Evolutionary conservation across 1,139 yeast species (phyloP).

Genomic region (Zygosaccharomyces sapae): DNA sequence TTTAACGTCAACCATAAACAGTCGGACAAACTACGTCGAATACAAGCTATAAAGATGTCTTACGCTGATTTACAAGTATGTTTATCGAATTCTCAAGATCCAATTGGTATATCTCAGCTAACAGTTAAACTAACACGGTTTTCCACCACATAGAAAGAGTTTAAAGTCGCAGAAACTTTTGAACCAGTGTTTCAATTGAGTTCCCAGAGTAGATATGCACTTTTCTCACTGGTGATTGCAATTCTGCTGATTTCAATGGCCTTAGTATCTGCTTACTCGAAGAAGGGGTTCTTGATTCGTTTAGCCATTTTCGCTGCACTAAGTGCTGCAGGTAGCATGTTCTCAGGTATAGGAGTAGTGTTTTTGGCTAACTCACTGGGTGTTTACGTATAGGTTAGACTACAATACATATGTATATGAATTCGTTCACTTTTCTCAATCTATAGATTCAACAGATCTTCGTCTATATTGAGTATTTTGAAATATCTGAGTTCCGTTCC

Average conservation of each 20-base stretch:
- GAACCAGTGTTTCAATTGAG: slow-evolving; percentile 20
- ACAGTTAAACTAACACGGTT: slow-evolving; percentile 3
- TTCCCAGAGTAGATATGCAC: slow-evolving; percentile 29
- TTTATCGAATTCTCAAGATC: not conserved
- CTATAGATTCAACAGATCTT: slow-evolving; percentile 30
- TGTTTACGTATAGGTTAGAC: slow-evolving; percentile 27
- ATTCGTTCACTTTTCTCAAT: not conserved
- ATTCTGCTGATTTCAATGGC: slow-evolving; percentile 23
- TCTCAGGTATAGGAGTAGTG: slow-evolving; percentile 29
- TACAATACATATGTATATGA: not conserved
- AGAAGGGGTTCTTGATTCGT: slow-evolving; percentile 18
- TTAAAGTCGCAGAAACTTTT: slow-evolving; percentile 16
- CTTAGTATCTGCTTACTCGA: slow-evolving; percentile 19
- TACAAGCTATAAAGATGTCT: not conserved
- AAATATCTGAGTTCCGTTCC: slow-evolving; percentile 26
- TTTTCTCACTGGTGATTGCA: slow-evolving; percentile 21
- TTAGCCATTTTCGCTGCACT: slow-evolving; percentile 21
- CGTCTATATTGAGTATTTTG: slow-evolving; percentile 32
- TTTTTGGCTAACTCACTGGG: slow-evolving; percentile 33
- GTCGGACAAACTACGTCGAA: not conserved
- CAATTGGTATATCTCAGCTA: not conserved
- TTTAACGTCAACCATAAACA: not conserved
- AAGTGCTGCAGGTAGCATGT: slow-evolving; percentile 26
- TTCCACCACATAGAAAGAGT: slow-evolving; percentile 20
- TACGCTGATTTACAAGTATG: slow-evolving; percentile 5